Evolutionary conservation across 352 stramenopile species (phyloP), one percentile per base, ranked within the genome.

Genomic region (Phytophthora fragariae): DNA sequence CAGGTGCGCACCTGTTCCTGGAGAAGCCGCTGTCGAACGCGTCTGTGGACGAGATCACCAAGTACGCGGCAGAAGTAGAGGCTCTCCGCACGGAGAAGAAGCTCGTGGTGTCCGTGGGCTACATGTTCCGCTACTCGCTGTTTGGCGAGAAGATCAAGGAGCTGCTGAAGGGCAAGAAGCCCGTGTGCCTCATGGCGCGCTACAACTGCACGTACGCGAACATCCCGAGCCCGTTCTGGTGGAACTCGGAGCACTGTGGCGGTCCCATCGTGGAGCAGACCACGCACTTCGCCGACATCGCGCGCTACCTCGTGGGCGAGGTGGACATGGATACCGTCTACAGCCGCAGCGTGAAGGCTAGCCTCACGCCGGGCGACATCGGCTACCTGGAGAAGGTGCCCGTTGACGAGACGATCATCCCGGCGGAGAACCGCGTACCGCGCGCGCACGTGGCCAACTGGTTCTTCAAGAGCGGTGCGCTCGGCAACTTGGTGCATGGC

Each of bases 191-290:
- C 54, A 80, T 72, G 68, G 63, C 68, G 6, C 72, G 72, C 57
- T 83, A 80, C 72, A 83, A 83, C 65, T 78, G 68, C 61, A 59
- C 24, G 24, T 27, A 83, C 62, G 65, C 72, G 3, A 65, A 60
- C 53, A 83, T 83, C 62, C 72, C 69, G 29, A 80, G 76, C 46
- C 76, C 76, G 24, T 83, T 83, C 72, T 83, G 76, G 76, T 83
- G 76, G 76, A 68, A 80, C 65, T 75, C 72, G 8, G 68, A 33
- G 10, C 76, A 83, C 72, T 83, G 76, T 55, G 76, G 76, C 14
- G 76, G 76, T 11, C 76, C 76, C 10, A 83, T 83, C 62, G 76
- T 83, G 14, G 76, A 83, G 68, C 76, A 83, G 57, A 72, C 76
- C 57, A 83, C 76, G 21, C 76, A 83, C 72, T 83, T 83, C n/a